Evolutionary conservation across 306 rosid genomes (phyloP).

Genomic region (Geum urbanum): DNA sequence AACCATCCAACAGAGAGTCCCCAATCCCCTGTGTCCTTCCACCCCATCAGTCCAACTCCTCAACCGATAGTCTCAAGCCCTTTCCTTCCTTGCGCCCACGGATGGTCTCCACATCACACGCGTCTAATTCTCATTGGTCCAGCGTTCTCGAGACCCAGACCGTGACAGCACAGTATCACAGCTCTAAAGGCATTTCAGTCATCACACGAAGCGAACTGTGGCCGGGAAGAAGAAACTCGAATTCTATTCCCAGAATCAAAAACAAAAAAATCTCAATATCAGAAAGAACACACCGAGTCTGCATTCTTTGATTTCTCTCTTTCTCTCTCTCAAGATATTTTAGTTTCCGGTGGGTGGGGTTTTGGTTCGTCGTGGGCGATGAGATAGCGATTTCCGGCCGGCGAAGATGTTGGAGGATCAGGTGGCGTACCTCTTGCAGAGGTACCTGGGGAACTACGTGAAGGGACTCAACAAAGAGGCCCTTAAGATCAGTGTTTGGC

Average conservation of each 20-base stretch:
- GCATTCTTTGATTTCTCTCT: neutral
- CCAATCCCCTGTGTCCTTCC: neutral
- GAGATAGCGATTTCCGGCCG: conserved; percentile 29
- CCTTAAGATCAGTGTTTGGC: conserved; percentile 97
- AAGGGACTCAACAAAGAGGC: conserved; percentile 92
- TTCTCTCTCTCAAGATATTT: too few species aligned
- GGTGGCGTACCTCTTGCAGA: conserved; percentile 89
- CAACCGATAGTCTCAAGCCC: conserved; percentile 7
- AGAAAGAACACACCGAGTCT: neutral
- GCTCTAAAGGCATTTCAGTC: neutral
- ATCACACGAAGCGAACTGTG: neutral
- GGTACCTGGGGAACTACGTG: conserved; percentile 95
- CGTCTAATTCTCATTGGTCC: neutral
- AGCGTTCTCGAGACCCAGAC: neutral
- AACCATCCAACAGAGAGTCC: neutral
- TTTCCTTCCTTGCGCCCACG: neutral
- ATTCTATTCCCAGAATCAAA: neutral
- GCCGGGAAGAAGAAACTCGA: neutral
- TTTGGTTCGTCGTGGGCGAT: neutral
- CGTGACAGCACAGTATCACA: neutral
- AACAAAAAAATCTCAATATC: neutral
- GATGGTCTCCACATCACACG: neutral
- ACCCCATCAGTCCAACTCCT: neutral
- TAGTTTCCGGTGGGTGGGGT: neutral
- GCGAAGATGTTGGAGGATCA: conserved; percentile 94